Evolutionary conservation across 768 basidiomycete genomes (phyloP).

Genomic region (Russula lepida): DNA sequence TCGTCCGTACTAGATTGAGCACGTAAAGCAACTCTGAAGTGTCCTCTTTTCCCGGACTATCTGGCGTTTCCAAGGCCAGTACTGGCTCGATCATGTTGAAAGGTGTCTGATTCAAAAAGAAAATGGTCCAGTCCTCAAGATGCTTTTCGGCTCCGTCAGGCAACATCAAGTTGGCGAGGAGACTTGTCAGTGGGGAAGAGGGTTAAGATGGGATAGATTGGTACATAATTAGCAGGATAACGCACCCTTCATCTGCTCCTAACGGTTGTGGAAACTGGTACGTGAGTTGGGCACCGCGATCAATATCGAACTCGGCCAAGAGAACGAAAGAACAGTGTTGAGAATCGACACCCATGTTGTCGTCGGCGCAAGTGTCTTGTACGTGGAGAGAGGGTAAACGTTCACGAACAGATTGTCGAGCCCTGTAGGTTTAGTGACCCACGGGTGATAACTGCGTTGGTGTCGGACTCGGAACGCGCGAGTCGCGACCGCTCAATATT

Average conservation of each 20-base stretch:
- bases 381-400: not conserved
- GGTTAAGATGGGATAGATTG: not conserved
- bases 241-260: conserved; percentile 90
- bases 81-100: conserved; percentile 83
- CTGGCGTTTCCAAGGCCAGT: conserved; percentile 56
- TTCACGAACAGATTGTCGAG: not conserved
- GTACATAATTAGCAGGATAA: conserved; percentile 5
- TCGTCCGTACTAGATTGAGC: conserved; percentile 84
- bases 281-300: conserved; percentile 84
- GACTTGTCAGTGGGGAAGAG: conserved; percentile 44
- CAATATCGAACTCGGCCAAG: conserved; percentile 98
- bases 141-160: conserved; percentile 97
- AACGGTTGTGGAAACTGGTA: conserved; percentile 95
- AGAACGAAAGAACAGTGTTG: conserved; percentile 88
- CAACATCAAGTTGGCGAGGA: conserved; percentile 95
- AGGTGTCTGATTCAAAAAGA: conserved; percentile 92
- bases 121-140: conserved; percentile 95
- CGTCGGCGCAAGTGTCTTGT: not conserved
- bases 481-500: not conserved
- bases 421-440: not conserved
- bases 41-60: conserved; percentile 25
- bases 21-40: conserved; percentile 68
- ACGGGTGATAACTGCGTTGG: no score
- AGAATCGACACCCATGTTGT: conserved; percentile 47
- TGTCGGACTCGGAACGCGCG: not conserved